Evolutionary conservation across 78 protist species (phyloP).

Genomic region (Dictyostelium intermedium): DNA sequence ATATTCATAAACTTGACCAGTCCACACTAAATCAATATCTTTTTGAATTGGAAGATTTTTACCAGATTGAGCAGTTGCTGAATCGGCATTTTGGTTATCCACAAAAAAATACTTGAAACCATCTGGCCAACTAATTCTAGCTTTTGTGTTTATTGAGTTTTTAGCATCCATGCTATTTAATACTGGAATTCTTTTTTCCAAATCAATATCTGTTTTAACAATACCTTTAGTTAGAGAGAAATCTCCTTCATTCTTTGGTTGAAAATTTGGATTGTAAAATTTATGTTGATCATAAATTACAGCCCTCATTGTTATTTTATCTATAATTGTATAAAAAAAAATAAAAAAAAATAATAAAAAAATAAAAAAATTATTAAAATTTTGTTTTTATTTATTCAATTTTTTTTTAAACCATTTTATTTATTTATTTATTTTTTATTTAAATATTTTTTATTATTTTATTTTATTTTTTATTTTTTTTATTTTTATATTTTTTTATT

Average conservation of each 20-base stretch:
- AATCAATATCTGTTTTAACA: slow-evolving; percentile 1
- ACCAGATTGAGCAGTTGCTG: neutral
- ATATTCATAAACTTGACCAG: neutral
- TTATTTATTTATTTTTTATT: neutral
- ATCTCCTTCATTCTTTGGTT: neutral
- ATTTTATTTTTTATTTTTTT: neutral
- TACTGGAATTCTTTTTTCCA: neutral
- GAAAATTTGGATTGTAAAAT: neutral
- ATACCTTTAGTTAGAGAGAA: slow-evolving; percentile 6
- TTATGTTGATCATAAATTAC: slow-evolving; percentile 34
- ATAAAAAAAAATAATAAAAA: neutral
- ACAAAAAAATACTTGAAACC: neutral
- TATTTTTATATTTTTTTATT: too few species aligned
- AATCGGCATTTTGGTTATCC: neutral
- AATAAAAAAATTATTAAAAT: neutral
- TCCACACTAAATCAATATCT: neutral
- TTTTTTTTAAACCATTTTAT: neutral
- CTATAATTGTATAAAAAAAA: too few species aligned
- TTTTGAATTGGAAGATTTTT: neutral
- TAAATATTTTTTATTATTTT: neutral
- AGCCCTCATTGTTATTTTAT: neutral
- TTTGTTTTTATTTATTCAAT: too few species aligned
- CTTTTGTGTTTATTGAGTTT: neutral
- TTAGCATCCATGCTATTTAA: neutral
- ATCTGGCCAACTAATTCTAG: neutral